Base-by-base conservation (phyloP, 192 early-diverging fungal species). In the Allomyces javanicus region DNA sequence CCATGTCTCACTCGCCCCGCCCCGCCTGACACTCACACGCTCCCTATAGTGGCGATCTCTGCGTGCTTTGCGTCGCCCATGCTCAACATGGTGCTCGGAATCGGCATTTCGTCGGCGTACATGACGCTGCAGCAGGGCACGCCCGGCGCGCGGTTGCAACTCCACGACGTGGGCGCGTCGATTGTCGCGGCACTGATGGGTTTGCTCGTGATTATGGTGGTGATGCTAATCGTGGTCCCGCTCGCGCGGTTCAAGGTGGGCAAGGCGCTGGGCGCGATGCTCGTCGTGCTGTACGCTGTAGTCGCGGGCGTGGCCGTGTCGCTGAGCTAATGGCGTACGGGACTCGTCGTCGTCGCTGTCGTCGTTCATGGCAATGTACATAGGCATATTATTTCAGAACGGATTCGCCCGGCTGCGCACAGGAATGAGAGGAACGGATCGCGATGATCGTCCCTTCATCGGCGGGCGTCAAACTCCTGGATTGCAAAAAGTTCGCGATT, bases 51-150 rank as follows among this genome's bases (percentile, higher is more conserved):
- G 93, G 95, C 93, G 1, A 82, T 97, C 58, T 87, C 87, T 24
- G 95, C 95, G 0, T 96, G 93, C 65, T 95, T 90, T 76, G 93
- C 92, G 25, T 81, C 87, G 17, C 95, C 95, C 21, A 86, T 97
- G 82, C 72, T 97, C 27, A 94, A 43, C 50, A 21, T 64, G 25
- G 50, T 45, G 33, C 26, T 23, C 3, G 50, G 50, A 3, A n/a
- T 58, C 17, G 50, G 50, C 50, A n/a, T 14, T 21, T 58, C 50
- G 17, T 14, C 21, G 50, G 12, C 21, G 0, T n/a, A 21, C 12
- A 14, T 58, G 50, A 21, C 50, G 50, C 50, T 58, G 50, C 21
- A 14, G 21, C 50, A 58, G 50, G 17, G 21, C 12, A 14, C 21
- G 17, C 17, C 17, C 21, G 12, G 17, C 50, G 21, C 21, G 50